phyloP scores from a whole-genome alignment of 495 filamentous ascomycete species.

The Emericellopsis terricola region DNA sequence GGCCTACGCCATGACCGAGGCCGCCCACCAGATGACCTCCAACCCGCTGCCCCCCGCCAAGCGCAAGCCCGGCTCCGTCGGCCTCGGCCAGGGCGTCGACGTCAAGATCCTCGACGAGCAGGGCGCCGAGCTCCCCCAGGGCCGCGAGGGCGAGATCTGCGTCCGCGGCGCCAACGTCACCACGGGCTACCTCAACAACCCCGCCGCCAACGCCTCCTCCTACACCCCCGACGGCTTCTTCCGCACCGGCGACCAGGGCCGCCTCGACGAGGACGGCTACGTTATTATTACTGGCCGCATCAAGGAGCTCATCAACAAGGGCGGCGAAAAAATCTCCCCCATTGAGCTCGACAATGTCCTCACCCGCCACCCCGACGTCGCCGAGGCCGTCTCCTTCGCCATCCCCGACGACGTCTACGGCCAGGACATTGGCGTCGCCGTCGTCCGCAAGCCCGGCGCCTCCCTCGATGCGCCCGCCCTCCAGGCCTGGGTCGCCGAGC shows the following conservation, averaged over 20 bases:
- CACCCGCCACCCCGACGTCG: slow-evolving; percentile 44
- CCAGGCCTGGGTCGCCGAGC: slow-evolving; percentile 44
- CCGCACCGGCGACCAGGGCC: slow-evolving; percentile 71
- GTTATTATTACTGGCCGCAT: slow-evolving; percentile 63
- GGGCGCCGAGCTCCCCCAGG: slow-evolving; percentile 42
- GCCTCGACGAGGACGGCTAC: slow-evolving; percentile 54
- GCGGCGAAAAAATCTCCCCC: slow-evolving; percentile 67
- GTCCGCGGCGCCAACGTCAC: slow-evolving; percentile 68
- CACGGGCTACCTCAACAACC: slow-evolving; percentile 67
- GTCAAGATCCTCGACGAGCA: slow-evolving; percentile 52
- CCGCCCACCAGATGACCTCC: slow-evolving; percentile 75
- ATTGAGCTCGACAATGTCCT: slow-evolving; percentile 73
- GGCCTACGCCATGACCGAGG: slow-evolving; percentile 87
- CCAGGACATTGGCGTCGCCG: slow-evolving; percentile 60
- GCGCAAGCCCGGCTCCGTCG: slow-evolving; percentile 62
- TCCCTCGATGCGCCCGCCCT: slow-evolving; percentile 36
- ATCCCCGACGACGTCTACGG: slow-evolving; percentile 61
- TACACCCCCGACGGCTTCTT: slow-evolving; percentile 52
- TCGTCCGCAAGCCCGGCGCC: slow-evolving; percentile 49
- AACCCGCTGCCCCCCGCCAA: slow-evolving; percentile 61
- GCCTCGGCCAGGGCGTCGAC: slow-evolving; percentile 65
- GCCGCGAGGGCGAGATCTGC: slow-evolving; percentile 59
- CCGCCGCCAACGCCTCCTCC: slow-evolving; percentile 45
- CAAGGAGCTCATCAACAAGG: slow-evolving; percentile 75
- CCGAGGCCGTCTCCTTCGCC: slow-evolving; percentile 68